Conservation (phyloP, 1,139 yeast genomes). For the Kurtzmaniella quercitrusa region DNA sequence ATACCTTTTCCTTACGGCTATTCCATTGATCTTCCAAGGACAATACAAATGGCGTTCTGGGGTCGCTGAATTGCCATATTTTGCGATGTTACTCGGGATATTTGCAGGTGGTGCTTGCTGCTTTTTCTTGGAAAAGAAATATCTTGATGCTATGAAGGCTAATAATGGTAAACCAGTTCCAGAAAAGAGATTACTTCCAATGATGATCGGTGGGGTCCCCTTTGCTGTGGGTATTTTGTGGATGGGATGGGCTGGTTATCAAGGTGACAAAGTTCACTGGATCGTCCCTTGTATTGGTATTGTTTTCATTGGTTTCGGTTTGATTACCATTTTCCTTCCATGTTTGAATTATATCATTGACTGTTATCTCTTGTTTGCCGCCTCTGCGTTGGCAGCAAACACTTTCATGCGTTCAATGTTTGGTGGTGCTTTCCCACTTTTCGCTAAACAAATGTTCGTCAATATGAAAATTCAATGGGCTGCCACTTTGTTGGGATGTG, state of each 20-base stretch:
- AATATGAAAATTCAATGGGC: constrained; percentile 82
- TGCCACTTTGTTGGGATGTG: constrained; percentile 67
- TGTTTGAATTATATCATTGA: constrained; percentile 74
- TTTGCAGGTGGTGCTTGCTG: constrained; percentile 44
- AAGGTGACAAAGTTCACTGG: constrained; percentile 62
- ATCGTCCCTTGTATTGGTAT: constrained; percentile 71
- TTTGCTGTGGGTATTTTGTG: constrained; percentile 74
- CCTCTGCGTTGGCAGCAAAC: constrained; percentile 87
- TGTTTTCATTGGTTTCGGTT: constrained; percentile 63
- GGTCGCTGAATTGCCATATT: constrained; percentile 54
- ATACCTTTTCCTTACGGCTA: constrained; percentile 67
- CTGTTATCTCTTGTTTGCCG: constrained; percentile 68
- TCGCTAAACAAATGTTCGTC: constrained; percentile 64
- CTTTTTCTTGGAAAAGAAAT: constrained; percentile 17
- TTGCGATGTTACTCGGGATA: constrained; percentile 56
- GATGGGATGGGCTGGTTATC: constrained; percentile 79
- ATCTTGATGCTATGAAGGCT: constrained; percentile 28
- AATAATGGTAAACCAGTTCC: constrained; percentile 60
- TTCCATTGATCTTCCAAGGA: constrained; percentile 61
- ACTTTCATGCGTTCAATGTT: constrained; percentile 66
- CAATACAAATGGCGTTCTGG: constrained; percentile 52
- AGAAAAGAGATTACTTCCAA: constrained; percentile 66
- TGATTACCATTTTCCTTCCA: constrained; percentile 67
- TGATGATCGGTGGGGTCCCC: constrained; percentile 57
- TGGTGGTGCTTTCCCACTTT: constrained; percentile 50